Conservation (phyloP, 2,329 filamentous ascomycete genomes). For the Lasiodiplodia citricola region DNA sequence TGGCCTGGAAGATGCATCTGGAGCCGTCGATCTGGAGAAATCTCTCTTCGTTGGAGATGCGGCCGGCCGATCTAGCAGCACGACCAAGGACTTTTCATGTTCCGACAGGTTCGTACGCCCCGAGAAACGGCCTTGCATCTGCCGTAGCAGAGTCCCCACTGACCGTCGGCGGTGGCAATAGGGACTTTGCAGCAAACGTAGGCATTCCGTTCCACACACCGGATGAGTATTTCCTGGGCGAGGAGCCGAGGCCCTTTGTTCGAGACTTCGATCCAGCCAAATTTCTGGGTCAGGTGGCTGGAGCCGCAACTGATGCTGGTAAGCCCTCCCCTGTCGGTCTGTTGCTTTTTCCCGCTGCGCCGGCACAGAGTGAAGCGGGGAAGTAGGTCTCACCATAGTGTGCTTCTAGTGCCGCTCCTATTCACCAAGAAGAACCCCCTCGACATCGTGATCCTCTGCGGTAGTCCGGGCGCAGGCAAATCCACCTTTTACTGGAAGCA, state of each 20-base stretch:
- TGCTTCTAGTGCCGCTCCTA: slow-evolving; percentile 34
- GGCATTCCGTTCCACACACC: slow-evolving; percentile 83
- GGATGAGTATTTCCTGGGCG: slow-evolving; percentile 85
- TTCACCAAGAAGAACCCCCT: slow-evolving; percentile 66
- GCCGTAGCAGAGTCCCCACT: slow-evolving; percentile 27
- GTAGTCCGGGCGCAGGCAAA: slow-evolving; percentile 88
- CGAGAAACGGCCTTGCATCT: slow-evolving; percentile 26
- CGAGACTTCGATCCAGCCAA: slow-evolving; percentile 73
- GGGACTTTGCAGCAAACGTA: slow-evolving; percentile 85
- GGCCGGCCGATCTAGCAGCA: slow-evolving; percentile 55
- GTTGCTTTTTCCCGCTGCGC: slow-evolving; percentile 6
- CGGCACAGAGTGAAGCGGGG: neutral
- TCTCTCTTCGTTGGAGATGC: slow-evolving; percentile 94
- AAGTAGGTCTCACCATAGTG: slow-evolving; percentile 6
- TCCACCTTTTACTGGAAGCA: slow-evolving; percentile 86
- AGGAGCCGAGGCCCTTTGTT: slow-evolving; percentile 67
- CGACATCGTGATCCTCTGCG: slow-evolving; percentile 85
- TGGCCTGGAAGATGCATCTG: slow-evolving; percentile 50
- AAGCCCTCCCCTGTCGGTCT: slow-evolving; percentile 28
- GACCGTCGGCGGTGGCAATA: slow-evolving; percentile 36
- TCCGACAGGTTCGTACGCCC: slow-evolving; percentile 58
- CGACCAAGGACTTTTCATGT: slow-evolving; percentile 62
- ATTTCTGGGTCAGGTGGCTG: slow-evolving; percentile 50
- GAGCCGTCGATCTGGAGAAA: slow-evolving; percentile 68
- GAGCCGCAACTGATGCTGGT: slow-evolving; percentile 42